Percentiles rank a stretch among this genome's conserved stretches.
Evolutionary conservation across 2,329 filamentous ascomycete genomes (phyloP).

Genomic region (Cadophora sp.): DNA sequence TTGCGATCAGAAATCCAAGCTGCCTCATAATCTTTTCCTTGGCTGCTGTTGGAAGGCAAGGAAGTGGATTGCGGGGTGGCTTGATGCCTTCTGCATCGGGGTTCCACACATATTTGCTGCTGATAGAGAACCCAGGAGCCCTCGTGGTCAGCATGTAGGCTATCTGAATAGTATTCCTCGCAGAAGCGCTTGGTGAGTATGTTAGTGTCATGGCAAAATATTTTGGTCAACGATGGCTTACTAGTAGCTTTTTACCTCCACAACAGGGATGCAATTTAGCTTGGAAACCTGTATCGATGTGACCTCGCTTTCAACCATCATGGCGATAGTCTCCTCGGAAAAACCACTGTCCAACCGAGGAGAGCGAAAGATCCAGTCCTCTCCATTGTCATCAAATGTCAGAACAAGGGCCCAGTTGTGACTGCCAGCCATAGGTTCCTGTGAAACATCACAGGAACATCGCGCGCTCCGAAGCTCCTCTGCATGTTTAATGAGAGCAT

Average conservation of each 20-base stretch:
- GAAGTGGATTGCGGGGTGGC: slow-evolving; percentile 13
- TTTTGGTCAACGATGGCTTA: background rate
- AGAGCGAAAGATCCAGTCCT: background rate
- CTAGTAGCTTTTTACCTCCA: background rate
- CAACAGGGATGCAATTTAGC: background rate
- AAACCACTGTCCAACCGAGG: background rate
- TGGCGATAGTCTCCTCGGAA: background rate
- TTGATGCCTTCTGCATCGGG: slow-evolving; percentile 18
- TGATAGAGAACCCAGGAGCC: slow-evolving; percentile 26
- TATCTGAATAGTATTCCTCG: background rate
- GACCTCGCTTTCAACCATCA: background rate
- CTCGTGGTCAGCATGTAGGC: slow-evolving; percentile 20
- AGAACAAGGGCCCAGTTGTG: background rate
- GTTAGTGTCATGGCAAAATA: background rate
- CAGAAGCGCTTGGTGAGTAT: background rate
- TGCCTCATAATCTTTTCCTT: background rate
- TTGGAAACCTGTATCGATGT: background rate
- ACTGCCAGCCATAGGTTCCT: background rate
- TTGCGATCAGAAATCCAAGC: background rate
- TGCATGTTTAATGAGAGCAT: background rate
- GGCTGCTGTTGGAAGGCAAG: background rate
- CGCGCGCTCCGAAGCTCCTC: background rate
- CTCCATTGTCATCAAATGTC: background rate
- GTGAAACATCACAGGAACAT: background rate
- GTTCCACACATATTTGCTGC: slow-evolving; percentile 25